phyloP scores from a whole-genome alignment of 208 protist species.

The Kentomonas sorsogonicus region DNA sequence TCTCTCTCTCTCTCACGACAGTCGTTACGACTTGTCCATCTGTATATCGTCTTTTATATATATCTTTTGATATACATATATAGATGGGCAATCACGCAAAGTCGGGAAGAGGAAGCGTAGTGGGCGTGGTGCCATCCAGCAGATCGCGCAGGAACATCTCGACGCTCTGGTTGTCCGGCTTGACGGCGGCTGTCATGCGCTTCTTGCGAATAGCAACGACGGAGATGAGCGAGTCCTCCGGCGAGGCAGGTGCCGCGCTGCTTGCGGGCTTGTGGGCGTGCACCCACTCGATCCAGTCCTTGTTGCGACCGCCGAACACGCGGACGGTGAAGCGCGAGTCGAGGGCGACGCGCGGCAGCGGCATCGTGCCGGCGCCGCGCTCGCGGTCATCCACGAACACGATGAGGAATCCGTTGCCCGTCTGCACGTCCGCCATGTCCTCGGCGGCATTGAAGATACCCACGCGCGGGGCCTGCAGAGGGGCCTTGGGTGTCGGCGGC shows the following conservation, averaged over 20 bases:
- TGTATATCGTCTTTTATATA: background rate
- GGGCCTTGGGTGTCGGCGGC: background rate
- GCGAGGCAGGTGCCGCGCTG: background rate
- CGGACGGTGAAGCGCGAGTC: conserved; percentile 75
- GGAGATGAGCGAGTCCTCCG: conserved; percentile 17
- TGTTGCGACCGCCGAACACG: conserved; percentile 29
- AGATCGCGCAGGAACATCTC: conserved; percentile 48
- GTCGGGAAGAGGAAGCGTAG: conserved; percentile 24
- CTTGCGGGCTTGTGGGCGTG: conserved; percentile 14
- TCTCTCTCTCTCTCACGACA: background rate
- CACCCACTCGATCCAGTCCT: conserved; percentile 50
- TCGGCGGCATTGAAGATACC: background rate
- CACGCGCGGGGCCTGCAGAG: background rate
- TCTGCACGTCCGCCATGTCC: conserved; percentile 56
- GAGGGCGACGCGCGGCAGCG: conserved; percentile 31
- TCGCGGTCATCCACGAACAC: conserved; percentile 34
- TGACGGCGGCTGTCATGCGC: conserved; percentile 41
- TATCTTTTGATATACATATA: background rate
- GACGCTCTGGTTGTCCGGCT: conserved; percentile 32
- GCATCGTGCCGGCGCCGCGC: conserved; percentile 16
- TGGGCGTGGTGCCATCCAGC: conserved; percentile 44
- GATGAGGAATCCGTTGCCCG: conserved; percentile 65
- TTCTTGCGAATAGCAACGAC: conserved; percentile 56
- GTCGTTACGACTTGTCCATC: background rate
- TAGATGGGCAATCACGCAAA: background rate